Percentiles rank a stretch among this genome's conserved stretches.
Evolutionary conservation across 371 early-diverging fungal genomes (phyloP).

Genomic region (Mucor lusitanicus): DNA sequence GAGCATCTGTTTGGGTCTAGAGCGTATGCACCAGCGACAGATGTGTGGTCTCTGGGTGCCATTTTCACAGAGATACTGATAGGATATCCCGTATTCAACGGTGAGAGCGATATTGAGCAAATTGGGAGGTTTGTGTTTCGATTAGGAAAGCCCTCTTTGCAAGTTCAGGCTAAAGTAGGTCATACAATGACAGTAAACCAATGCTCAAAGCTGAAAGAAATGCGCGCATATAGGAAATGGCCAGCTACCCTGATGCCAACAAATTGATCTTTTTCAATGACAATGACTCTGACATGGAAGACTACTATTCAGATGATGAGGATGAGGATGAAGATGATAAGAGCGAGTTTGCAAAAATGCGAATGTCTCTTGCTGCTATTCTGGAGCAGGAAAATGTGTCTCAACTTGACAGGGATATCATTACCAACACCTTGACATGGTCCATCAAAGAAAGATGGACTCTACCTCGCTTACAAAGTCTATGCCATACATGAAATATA

Average conservation of each 20-base stretch:
- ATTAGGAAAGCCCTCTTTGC: constrained; percentile 32
- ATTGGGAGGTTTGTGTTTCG: constrained; percentile 39
- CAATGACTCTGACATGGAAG: constrained; percentile 1
- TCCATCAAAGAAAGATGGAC: constrained; percentile 30
- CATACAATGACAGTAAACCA: no score
- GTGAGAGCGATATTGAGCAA: constrained; percentile 48
- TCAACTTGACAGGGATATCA: constrained; percentile 9
- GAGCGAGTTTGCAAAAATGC: constrained; percentile 29
- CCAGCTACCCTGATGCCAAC: constrained; percentile 38
- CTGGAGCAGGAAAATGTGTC: constrained; percentile 35
- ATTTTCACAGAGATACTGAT: constrained; percentile 34
- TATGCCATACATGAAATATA: not conserved
- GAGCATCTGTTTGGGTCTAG: constrained; percentile 48
- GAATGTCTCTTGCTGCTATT: constrained; percentile 31
- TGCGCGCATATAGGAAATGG: constrained; percentile 41
- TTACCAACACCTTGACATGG: constrained; percentile 35
- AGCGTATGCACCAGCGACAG: constrained; percentile 38
- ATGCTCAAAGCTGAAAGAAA: no score
- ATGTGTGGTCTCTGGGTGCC: constrained; percentile 49
- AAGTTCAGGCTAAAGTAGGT: constrained; percentile 25
- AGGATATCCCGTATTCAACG: constrained; percentile 37
- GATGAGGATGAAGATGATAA: constrained; percentile 26
- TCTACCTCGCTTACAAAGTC: constrained; percentile 2
- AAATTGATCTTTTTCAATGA: constrained; percentile 43
- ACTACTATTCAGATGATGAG: constrained; percentile 8